phyloP scores from a whole-genome alignment of 768 basidiomycete species.

The Stropharia rugosoannulata region DNA sequence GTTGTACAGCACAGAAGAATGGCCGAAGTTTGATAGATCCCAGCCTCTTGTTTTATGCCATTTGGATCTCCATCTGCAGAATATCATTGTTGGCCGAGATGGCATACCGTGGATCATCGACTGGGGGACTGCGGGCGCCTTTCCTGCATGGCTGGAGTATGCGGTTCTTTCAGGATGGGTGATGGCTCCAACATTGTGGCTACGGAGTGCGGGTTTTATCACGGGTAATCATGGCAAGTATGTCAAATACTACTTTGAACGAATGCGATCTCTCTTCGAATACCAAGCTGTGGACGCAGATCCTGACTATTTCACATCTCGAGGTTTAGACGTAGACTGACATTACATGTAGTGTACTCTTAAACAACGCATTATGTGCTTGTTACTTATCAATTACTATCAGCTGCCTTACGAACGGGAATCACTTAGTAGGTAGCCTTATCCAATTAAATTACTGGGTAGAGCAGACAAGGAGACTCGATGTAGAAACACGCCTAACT shows the following conservation, averaged over 20 bases:
- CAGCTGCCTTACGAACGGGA: no score
- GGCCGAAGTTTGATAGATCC: background rate
- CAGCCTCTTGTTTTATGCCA: constrained; percentile 2
- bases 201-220: background rate
- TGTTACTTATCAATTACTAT: no score
- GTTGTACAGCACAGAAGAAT: no score
- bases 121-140: background rate
- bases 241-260: background rate
- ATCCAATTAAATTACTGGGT: no score
- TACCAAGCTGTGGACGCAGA: background rate
- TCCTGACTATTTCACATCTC: background rate
- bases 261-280: background rate
- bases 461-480: no score
- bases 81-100: background rate
- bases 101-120: constrained; percentile 1
- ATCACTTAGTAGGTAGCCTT: no score
- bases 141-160: constrained; percentile 3
- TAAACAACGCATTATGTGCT: no score
- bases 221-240: background rate
- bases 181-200: background rate
- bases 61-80: constrained; percentile 1
- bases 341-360: background rate
- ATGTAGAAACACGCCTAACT: no score
- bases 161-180: background rate
- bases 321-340: background rate